A percentile compares a stretch with the other conserved stretches of the same genome.
Evolutionary conservation across 2,329 filamentous ascomycete species (phyloP).

Genomic region (Trichoderma polysporum): DNA sequence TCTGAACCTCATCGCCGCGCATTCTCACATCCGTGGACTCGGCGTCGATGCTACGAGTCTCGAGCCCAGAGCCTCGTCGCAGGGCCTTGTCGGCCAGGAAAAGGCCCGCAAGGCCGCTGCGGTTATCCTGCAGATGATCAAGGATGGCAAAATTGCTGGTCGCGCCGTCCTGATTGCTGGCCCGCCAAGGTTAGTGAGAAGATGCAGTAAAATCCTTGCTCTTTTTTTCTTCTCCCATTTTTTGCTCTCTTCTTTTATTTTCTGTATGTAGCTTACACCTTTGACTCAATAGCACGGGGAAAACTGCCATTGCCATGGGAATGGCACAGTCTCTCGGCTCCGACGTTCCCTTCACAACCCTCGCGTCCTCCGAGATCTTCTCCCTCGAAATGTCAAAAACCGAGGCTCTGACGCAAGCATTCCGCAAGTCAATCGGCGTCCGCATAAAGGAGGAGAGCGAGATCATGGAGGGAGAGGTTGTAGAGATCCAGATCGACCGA

Average conservation of each 20-base stretch:
- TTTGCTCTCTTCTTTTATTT: neutral
- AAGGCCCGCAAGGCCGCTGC: constrained; percentile 96
- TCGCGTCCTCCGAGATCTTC: constrained; percentile 96
- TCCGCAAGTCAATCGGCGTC: constrained; percentile 96
- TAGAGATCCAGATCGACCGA: constrained; percentile 97
- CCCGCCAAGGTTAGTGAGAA: constrained; percentile 66
- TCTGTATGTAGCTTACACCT: neutral
- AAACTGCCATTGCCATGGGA: constrained; percentile 97
- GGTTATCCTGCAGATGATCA: constrained; percentile 97
- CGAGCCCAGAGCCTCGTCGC: constrained; percentile 79
- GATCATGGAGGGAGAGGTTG: constrained; percentile 98
- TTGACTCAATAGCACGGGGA: constrained; percentile 69
- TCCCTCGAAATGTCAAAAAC: constrained; percentile 99
- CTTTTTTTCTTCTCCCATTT: neutral
- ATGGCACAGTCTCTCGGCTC: constrained; percentile 95
- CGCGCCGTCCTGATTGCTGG: constrained; percentile 92
- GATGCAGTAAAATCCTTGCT: neutral
- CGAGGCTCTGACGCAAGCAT: constrained; percentile 96
- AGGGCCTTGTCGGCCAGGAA: constrained; percentile 93
- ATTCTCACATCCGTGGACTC: constrained; percentile 95
- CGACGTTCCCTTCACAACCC: constrained; percentile 94
- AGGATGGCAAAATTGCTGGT: constrained; percentile 96
- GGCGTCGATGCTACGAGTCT: constrained; percentile 90
- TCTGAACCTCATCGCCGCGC: constrained; percentile 95
- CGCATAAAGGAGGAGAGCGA: constrained; percentile 99